Base-by-base conservation (phyloP, 331 rosid genomes). In the Dryas integrifolia region DNA sequence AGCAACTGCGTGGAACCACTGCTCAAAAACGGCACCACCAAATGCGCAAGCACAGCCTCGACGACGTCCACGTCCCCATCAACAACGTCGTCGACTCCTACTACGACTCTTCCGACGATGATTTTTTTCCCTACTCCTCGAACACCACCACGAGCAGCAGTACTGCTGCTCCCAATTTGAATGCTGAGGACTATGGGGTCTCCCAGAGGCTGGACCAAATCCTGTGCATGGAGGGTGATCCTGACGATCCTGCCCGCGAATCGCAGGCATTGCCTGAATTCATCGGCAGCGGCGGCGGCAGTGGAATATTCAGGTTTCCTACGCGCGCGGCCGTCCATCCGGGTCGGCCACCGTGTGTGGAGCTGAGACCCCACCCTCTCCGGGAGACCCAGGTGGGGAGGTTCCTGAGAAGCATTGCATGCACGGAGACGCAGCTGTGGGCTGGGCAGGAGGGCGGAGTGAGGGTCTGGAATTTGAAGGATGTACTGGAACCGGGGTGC, bases 361-460 rank as follows among this genome's bases (percentile, higher is more conserved):
- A 92, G 89, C 80, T 95, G n/a, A 87, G 99, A 73, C 99, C 99
- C 0, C 99, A 95, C 43, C 99, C 99, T 0, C 65, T 95, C 58
- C 85, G 93, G 83, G 99, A 95, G 79, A 95, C 99, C 1, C 98
- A 95, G 73, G 92, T 86, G 0, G 98, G 99, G 0, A 92, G 86
- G 48, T 95, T 90, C 75, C 82, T 95, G 30, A 83, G 99, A 68
- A 95, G 83, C 82, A 92, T 95, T 62, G 99, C 93, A 0, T 92
- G 98, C 77, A 88, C 98, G 0, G 93, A 90, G 60, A 75, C 84
- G 21, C 99, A 95, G 76, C 55, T 95, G 73, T 95, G 99, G 99
- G 92, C 93, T 24, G 99, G 98, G 15, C 97, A 92, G 79, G 99
- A 95, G 77, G 58, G 87, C 45, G 99, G 99, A 6, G 88, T 95